Base-by-base conservation (phyloP, 2,329 filamentous ascomycete species). In the Diaporthe sp. region DNA sequence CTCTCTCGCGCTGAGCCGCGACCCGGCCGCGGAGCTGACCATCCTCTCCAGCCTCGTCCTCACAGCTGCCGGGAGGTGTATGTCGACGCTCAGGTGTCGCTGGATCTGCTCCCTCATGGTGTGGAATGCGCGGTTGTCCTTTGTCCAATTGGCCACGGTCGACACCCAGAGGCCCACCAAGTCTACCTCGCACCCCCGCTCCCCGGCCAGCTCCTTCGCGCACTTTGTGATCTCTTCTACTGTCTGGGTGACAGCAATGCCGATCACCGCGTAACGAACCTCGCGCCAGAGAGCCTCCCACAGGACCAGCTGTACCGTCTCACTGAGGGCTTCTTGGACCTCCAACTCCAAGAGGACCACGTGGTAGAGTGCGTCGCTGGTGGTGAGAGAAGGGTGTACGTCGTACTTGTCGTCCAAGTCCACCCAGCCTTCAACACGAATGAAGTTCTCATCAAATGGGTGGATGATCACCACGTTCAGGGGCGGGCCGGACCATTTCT, bases 211-310 rank as follows among this genome's bases (percentile, higher is more conserved):
- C 8, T 75, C 66, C 13, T 44, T 75, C 3, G 79, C 78, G 2
- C 19, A n/a, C 1, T 47, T 63, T n/a, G 25, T 47, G n/a, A 80
- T 73, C 22, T 66, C 42, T 1, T 76, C 75, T 2, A 75, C 73
- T 10, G 78, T 73, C 35, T 75, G 69, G 13, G 63, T 59, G 58
- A 78, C 74, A 9, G 76, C 74, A 32, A 80, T 76, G 8, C 78
- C 79, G 22, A 80, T 79, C 17, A 79, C 76, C 2, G 78, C 79
- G 63, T 80, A 80, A 17, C 79, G 74, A 12, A 78, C 78, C 72
- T 80, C 79, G 8, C 79, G 73, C 79, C 79, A 80, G 17, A 77
- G 75, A 9, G 79, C 77, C 66, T 80, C 79, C 79, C 79, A 80
- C 19, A 80, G 51, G 13, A 80, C 74, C n/a, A 73, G 61, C 32